Conservation (phyloP, 192 early-diverging fungal species). For the Coemansia sp. region DNA sequence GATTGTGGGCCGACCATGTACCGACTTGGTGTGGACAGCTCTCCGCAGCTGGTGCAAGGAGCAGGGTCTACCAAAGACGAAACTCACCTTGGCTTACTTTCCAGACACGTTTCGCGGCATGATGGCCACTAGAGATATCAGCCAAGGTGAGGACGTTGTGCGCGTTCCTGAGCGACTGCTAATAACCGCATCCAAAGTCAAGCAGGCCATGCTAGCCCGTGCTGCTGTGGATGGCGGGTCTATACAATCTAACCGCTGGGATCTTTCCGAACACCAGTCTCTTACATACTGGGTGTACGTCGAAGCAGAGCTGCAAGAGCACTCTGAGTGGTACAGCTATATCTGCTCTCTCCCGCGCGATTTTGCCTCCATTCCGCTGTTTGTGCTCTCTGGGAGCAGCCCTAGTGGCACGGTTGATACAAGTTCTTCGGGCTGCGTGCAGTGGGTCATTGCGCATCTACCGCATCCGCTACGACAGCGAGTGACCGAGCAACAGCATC, state of each 20-base stretch:
- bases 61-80: constrained; percentile 34
- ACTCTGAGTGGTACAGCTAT: constrained; percentile 32
- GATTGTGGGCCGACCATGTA: constrained; percentile 15
- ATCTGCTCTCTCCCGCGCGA: constrained; percentile 34
- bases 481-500: constrained; percentile 28
- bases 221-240: background rate
- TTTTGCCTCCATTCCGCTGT: constrained; percentile 45
- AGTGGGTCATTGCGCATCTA: constrained; percentile 35
- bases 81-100: constrained; percentile 44
- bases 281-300: constrained; percentile 38
- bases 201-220: background rate
- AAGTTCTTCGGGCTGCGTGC: background rate
- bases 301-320: constrained; percentile 2
- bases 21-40: constrained; percentile 26
- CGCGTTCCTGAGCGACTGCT: constrained; percentile 46
- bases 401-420: constrained; percentile 19
- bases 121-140: constrained; percentile 52
- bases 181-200: constrained; percentile 45
- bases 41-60: constrained; percentile 44
- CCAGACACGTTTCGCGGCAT: constrained; percentile 51
- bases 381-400: constrained; percentile 24
- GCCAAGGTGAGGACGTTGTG: constrained; percentile 33
- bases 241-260: background rate
- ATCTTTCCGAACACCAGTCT: constrained; percentile 45
- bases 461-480: constrained; percentile 22